phyloP scores from a whole-genome alignment of 208 protist species.

The Willaertia magna region DNA sequence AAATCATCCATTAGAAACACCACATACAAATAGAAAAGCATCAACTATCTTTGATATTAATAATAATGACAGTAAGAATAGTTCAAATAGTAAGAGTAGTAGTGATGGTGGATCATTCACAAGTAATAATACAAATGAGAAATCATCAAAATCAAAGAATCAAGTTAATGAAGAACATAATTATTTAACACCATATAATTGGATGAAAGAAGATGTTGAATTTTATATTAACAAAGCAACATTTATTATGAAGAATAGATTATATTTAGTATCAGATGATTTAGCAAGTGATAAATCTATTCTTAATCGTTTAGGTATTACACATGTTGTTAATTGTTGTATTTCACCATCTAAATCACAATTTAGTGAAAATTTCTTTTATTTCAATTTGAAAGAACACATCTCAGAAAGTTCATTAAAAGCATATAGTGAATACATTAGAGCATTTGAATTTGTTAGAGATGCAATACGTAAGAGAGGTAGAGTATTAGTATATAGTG shows the following conservation, averaged over 20 bases:
- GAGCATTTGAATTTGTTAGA: slow-evolving; percentile 8
- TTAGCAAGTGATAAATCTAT: neutral
- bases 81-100: neutral
- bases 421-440: neutral
- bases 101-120: neutral
- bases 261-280: neutral
- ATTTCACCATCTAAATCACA: neutral
- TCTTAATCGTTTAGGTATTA: neutral
- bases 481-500: slow-evolving; percentile 7
- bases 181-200: neutral
- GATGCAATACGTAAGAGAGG: neutral
- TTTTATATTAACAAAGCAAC: neutral
- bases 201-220: neutral
- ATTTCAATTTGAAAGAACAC: neutral
- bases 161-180: neutral
- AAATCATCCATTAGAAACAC: neutral
- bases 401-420: neutral
- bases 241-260: neutral
- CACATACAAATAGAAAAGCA: neutral
- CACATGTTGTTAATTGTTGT: neutral
- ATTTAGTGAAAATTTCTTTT: neutral
- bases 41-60: too few relatives aligned
- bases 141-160: too few relatives aligned
- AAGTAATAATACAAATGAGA: too few relatives aligned
- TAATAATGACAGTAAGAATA: neutral